Evolutionary conservation across 2,329 filamentous ascomycete genomes (phyloP).

Genomic region (Paradendryphiella salina): DNA sequence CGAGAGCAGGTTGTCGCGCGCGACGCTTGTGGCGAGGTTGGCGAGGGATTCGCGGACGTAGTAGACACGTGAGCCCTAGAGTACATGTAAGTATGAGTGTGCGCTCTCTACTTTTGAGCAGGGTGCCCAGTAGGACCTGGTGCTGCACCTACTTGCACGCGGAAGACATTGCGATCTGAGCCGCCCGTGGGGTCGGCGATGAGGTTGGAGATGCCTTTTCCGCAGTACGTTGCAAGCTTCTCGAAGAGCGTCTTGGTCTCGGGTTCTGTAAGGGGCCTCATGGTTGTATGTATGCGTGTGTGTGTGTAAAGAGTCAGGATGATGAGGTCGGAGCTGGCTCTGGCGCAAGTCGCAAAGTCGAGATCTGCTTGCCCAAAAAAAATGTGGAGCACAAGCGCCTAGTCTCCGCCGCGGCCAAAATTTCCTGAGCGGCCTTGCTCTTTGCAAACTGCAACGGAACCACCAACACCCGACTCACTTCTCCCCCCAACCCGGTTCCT

Average conservation of each 20-base stretch:
- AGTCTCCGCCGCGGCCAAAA: constrained; percentile 29
- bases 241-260: constrained; percentile 82
- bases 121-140: too few relatives aligned
- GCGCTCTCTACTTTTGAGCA: too few relatives aligned
- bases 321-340: constrained; percentile 22
- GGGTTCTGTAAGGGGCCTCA: constrained; percentile 79
- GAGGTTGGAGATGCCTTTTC: constrained; percentile 80
- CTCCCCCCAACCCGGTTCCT: neutral
- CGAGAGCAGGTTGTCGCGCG: constrained; percentile 78
- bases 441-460: neutral
- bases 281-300: constrained; percentile 48
- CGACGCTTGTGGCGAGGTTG: constrained; percentile 85
- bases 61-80: constrained; percentile 79
- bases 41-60: constrained; percentile 88
- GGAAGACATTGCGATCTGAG: constrained; percentile 51
- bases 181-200: constrained; percentile 43
- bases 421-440: constrained; percentile 20
- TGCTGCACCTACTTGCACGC: constrained; percentile 51
- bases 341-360: constrained; percentile 17
- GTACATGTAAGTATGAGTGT: constrained; percentile 40
- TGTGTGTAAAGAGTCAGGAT: constrained; percentile 5
- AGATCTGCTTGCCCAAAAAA: constrained; percentile 13
- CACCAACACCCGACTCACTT: neutral
- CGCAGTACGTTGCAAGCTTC: constrained; percentile 93
- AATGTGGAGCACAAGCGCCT: constrained; percentile 19